These are phyloP conservation scores for Lactuca saligna DNA, from an alignment of 129 eudicot genomes.

Conservation along the genomic window DNA sequence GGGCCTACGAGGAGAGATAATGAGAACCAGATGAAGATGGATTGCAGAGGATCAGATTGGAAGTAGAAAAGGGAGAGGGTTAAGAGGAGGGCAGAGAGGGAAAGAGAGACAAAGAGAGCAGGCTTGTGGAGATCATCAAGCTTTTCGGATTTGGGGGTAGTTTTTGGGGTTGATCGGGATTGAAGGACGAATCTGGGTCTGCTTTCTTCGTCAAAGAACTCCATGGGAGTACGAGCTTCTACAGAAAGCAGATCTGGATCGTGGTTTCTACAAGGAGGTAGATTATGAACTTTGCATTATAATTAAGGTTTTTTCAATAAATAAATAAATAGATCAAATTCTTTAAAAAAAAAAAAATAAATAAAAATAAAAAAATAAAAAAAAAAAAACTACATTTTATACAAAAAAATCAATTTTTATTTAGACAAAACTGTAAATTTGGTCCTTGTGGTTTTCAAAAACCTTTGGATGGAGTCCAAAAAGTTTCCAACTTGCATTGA, in stretches of 20 bases:
- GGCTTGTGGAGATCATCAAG: constrained; percentile 47
- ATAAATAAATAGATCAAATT: no score
- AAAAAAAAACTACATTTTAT: no score
- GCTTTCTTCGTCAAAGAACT: constrained; percentile 80
- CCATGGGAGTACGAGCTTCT: constrained; percentile 38
- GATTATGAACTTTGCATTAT: not conserved
- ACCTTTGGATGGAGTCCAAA: no score
- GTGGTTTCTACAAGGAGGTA: constrained; percentile 2
- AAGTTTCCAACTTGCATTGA: no score
- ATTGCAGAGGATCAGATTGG: constrained; percentile 52
- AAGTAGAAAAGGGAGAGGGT: constrained; percentile 46
- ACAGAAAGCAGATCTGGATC: constrained; percentile 27
- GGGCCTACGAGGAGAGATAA: constrained; percentile 80
- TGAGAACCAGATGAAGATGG: constrained; percentile 69
- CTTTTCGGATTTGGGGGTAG: constrained; percentile 15
- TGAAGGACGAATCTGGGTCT: constrained; percentile 74
- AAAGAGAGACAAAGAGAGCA: constrained; percentile 48
- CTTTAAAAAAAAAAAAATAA: no score
- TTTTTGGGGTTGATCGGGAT: constrained; percentile 38
- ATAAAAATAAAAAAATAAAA: no score
- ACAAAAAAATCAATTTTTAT: no score
- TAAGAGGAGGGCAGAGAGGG: constrained; percentile 53
- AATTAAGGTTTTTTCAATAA: no score
- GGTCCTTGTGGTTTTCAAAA: no score
- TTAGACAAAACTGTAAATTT: no score